Base-by-base conservation (phyloP, 73 alveolate genomes). In the Paramecium sexaurelia region DNA sequence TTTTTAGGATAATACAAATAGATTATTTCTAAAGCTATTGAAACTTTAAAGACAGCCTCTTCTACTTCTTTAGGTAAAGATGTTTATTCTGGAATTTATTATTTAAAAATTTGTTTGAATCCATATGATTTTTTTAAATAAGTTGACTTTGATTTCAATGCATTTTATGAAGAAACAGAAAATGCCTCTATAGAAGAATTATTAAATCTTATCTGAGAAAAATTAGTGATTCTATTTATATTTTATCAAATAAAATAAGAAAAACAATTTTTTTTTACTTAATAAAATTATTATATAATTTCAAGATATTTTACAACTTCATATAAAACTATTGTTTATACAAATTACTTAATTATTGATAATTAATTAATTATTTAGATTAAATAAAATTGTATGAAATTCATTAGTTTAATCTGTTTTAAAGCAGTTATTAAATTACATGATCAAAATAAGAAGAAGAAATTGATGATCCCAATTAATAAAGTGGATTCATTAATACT, bases 131-230 rank as follows among this genome's bases (percentile, higher is more conserved):
- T 35, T 22, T 88, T 88, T 45, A 88, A 67, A 71, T 41, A 32
- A 15, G 69, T 82, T 13, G 68, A 55, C 5, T 88, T 88, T 37
- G 94, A 88, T 88, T 88, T 88, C 87, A 88, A 88, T 68, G 55
- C 69, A 41, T 88, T 88, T 82, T 88, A 88, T 88, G 94, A 88
- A 71, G 94, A 88, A 15, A 69, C 55, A 24, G 94, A 88, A 47
- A 75, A 88, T 69, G 33, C 47, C 15, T 39, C 94, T 15, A 29
- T 68, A 47, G 94, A 88, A 37, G 94, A 78, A 45, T 61, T 61
- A 61, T 61, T 61, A 24, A 13, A 1, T 29, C 39, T 29, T 29
- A 32, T 61, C 26, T 61, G 83, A 61, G 26, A 26, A 2, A 6
- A 26, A 26, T 61, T 13, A 15, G 3, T 47, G 39, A 61, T 61